These are phyloP conservation scores for Yarrowia sp. DNA, from an alignment of 805 yeast species.

Conservation along the genomic window DNA sequence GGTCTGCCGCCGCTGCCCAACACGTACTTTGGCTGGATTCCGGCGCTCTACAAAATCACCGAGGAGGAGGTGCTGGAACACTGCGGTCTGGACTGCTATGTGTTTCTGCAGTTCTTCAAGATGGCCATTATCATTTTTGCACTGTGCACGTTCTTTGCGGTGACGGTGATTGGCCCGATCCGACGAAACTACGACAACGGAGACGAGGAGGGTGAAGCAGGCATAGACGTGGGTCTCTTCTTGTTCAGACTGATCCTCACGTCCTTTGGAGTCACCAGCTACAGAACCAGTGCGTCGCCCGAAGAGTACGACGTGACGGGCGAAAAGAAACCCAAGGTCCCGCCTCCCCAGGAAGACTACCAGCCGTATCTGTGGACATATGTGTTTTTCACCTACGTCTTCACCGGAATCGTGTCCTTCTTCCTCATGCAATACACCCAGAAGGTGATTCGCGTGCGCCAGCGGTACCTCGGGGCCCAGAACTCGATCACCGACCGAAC, in stretches of 20 bases:
- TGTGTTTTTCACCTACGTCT: slow-evolving; percentile 83
- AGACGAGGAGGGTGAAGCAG: slow-evolving; percentile 40
- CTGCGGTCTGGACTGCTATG: slow-evolving; percentile 95
- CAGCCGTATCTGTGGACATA: slow-evolving; percentile 81
- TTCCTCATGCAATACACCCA: slow-evolving; percentile 72
- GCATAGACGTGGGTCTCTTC: slow-evolving; percentile 11
- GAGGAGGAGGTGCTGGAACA: slow-evolving; percentile 83
- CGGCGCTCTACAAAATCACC: slow-evolving; percentile 64
- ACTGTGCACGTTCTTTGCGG: slow-evolving; percentile 71
- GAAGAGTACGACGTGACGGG: neutral
- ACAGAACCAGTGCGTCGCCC: neutral
- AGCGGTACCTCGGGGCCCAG: slow-evolving; percentile 81
- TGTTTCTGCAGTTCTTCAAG: slow-evolving; percentile 86
- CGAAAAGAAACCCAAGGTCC: neutral
- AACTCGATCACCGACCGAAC: slow-evolving; percentile 92
- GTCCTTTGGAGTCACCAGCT: neutral
- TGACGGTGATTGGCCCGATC: slow-evolving; percentile 81
- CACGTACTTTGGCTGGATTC: slow-evolving; percentile 82
- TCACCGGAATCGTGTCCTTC: slow-evolving; percentile 70
- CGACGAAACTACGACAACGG: slow-evolving; percentile 76
- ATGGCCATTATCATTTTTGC: slow-evolving; percentile 78
- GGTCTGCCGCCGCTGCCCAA: slow-evolving; percentile 61
- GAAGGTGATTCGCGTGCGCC: slow-evolving; percentile 78
- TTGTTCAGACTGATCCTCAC: neutral
- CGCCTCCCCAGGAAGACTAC: slow-evolving; percentile 53